phyloP scores from a whole-genome alignment of 2,329 filamentous ascomycete genomes.

The Hortaea sp. region DNA sequence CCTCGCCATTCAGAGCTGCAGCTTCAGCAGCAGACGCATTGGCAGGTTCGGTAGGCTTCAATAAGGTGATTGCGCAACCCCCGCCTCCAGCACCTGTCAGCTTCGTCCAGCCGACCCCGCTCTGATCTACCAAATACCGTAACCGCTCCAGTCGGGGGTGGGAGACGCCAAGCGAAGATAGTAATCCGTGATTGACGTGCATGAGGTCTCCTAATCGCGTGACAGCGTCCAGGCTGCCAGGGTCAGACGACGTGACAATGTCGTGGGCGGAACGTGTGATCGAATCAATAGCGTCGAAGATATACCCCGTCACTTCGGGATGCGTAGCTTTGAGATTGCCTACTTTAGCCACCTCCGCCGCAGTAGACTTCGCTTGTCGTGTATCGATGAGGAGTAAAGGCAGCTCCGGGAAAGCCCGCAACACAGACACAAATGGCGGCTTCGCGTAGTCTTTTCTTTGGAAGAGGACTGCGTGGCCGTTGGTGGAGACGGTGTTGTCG shows the following conservation, averaged over 20 bases:
- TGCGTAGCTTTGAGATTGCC: conserved; percentile 59
- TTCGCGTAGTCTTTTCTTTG: conserved; percentile 62
- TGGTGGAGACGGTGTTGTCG: conserved; percentile 89
- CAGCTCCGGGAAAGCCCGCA: conserved; percentile 85
- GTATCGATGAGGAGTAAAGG: conserved; percentile 87
- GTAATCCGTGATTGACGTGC: conserved; percentile 83
- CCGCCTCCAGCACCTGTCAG: conserved; percentile 92
- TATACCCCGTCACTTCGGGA: conserved; percentile 65
- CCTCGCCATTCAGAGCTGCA: conserved; percentile 12
- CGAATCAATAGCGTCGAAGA: conserved; percentile 77
- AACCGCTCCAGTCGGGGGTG: conserved; percentile 89
- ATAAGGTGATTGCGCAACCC: conserved; percentile 85
- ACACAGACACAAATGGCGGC: conserved; percentile 63
- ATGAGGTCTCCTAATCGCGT: conserved; percentile 75
- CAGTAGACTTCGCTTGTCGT: conserved; percentile 74
- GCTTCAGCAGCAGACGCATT: conserved; percentile 39
- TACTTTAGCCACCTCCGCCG: conserved; percentile 79
- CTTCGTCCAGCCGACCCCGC: conserved; percentile 92
- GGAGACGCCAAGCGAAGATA: conserved; percentile 86
- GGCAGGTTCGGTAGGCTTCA: conserved; percentile 51
- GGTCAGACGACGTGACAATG: conserved; percentile 42
- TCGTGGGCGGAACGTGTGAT: conserved; percentile 51
- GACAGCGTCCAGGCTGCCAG: conserved; percentile 52
- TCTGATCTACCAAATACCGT: conserved; percentile 79
- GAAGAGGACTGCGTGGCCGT: conserved; percentile 90